These are phyloP conservation scores for Epichloe festucae DNA, from an alignment of 2,329 filamentous ascomycete species.

Conservation along the genomic window DNA sequence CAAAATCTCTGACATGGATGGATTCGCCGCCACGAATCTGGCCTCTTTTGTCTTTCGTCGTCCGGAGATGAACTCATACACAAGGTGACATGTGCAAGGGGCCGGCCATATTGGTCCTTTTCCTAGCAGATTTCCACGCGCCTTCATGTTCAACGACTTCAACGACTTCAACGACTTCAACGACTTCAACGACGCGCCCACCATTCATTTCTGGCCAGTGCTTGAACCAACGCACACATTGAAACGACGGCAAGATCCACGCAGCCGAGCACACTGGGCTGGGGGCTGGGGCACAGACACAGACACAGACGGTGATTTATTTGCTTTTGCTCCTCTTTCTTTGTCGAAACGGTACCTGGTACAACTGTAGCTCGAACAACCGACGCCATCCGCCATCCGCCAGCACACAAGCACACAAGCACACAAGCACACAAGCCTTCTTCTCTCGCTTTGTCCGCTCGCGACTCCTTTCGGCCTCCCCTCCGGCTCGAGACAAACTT, in stretches of 20 bases:
- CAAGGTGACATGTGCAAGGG: too few relatives aligned
- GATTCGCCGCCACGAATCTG: too few relatives aligned
- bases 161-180: too few relatives aligned
- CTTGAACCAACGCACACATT: not conserved
- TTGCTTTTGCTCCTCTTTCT: not conserved
- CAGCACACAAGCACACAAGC: not conserved
- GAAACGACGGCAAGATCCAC: not conserved
- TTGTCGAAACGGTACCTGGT: not conserved
- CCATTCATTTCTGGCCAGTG: too few relatives aligned
- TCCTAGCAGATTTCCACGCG: too few relatives aligned
- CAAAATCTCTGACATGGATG: too few relatives aligned
- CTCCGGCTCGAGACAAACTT: not conserved
- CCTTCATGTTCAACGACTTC: too few relatives aligned
- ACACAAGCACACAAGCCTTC: not conserved
- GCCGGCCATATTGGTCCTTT: too few relatives aligned
- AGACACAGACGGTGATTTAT: too few relatives aligned
- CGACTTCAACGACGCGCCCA: too few relatives aligned
- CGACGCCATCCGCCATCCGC: not conserved
- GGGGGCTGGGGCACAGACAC: not conserved
- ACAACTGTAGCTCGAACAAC: not conserved
- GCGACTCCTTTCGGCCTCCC: not conserved
- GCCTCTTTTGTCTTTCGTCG: too few relatives aligned
- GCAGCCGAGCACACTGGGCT: not conserved
- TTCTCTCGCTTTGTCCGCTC: not conserved
- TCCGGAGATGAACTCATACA: too few relatives aligned